Evolutionary conservation across 1,284 basidiomycete species (phyloP).

Genomic region (Kwoniella shivajii): DNA sequence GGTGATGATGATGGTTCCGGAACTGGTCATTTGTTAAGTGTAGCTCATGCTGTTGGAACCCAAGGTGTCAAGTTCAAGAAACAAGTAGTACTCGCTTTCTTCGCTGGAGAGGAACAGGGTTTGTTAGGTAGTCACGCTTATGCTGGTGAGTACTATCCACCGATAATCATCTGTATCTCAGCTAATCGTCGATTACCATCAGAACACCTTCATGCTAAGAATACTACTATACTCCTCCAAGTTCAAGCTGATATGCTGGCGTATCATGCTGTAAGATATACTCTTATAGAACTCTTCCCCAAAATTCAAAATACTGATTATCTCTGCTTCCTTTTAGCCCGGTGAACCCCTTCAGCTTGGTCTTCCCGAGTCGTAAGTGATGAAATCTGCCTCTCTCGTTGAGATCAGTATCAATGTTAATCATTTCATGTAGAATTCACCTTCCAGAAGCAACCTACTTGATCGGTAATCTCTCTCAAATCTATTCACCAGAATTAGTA

Average conservation of each 20-base stretch:
- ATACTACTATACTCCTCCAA: conserved; percentile 74
- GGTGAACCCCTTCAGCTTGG: conserved; percentile 77
- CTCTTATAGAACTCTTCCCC: not conserved
- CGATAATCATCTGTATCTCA: not conserved
- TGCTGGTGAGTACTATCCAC: conserved; percentile 47
- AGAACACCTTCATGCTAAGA: conserved; percentile 47
- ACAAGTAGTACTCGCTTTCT: conserved; percentile 53
- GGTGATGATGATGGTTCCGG: conserved; percentile 73
- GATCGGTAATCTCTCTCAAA: conserved; percentile 66
- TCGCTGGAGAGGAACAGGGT: conserved; percentile 58
- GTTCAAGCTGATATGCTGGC: conserved; percentile 87
- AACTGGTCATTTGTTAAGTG: conserved; percentile 67
- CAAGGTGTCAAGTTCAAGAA: conserved; percentile 60
- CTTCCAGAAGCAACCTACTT: conserved; percentile 73
- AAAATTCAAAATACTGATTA: not conserved
- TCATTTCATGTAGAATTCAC: conserved; percentile 63
- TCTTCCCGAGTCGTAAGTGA: conserved; percentile 60
- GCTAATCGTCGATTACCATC: not conserved
- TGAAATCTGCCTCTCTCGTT: conserved; percentile 4
- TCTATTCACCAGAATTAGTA: conserved; percentile 76
- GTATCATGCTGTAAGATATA: conserved; percentile 60
- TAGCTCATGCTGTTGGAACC: conserved; percentile 69
- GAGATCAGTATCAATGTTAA: not conserved
- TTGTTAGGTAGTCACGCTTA: conserved; percentile 54
- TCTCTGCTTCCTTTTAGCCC: conserved; percentile 48